Conservation (phyloP, 116 monocot genomes). For the Zostera marina region DNA sequence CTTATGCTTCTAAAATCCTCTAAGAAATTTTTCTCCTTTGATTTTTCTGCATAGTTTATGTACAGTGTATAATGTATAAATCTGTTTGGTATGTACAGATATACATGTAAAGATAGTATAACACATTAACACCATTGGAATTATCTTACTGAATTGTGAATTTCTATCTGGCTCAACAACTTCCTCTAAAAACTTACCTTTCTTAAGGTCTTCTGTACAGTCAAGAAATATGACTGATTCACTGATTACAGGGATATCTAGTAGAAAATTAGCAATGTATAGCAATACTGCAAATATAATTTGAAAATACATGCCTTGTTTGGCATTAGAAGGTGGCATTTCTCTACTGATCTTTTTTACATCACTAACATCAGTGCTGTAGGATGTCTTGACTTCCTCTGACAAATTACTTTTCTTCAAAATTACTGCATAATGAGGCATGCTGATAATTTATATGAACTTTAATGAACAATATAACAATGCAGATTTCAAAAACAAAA, state of each 20-base stretch:
- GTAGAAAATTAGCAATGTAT: background rate
- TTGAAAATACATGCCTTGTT: background rate
- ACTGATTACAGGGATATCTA: background rate
- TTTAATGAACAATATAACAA: background rate
- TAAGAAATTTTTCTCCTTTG: background rate
- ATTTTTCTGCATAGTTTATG: background rate
- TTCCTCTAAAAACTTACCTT: background rate
- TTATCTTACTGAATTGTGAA: background rate
- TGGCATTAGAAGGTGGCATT: background rate
- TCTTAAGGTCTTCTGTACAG: background rate
- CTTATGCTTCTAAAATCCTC: background rate
- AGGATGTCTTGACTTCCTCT: background rate
- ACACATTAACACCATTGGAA: background rate
- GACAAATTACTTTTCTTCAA: conserved; percentile 1
- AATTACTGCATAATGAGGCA: conserved; percentile 2
- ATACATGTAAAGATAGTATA: background rate
- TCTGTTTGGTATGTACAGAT: background rate
- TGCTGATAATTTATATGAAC: background rate
- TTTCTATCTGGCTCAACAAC: background rate
- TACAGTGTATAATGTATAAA: conserved; percentile 1
- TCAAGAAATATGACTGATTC: background rate
- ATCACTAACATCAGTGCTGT: background rate
- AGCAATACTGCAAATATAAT: background rate
- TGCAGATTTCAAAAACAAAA: background rate
- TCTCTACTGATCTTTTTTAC: background rate